These are phyloP conservation scores for Cylindrodendrum hubeiense DNA, from an alignment of 2,329 filamentous ascomycete genomes.

Conservation along the genomic window DNA sequence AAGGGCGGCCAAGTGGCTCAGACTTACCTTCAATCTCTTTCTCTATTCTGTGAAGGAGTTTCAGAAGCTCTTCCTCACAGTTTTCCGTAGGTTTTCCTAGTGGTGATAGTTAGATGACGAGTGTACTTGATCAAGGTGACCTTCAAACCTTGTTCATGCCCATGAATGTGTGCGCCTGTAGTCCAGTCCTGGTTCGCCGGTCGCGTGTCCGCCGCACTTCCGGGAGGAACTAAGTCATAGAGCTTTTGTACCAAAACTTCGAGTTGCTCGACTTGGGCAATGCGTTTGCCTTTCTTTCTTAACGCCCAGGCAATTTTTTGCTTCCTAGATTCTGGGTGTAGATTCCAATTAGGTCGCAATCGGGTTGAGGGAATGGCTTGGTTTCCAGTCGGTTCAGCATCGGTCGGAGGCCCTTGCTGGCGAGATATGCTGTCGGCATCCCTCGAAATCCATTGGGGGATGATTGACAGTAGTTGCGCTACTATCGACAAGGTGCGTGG, in stretches of 20 bases:
- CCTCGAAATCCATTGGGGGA: no score
- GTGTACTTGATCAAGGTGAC: no score
- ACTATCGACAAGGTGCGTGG: neutral
- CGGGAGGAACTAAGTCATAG: constrained; percentile 2
- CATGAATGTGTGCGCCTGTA: neutral
- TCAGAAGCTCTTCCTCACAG: neutral
- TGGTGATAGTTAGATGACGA: no score
- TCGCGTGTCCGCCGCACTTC: neutral
- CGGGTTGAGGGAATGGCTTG: neutral
- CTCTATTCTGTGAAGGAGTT: neutral
- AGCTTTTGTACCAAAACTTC: neutral
- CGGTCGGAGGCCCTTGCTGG: no score
- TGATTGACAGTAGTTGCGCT: no score
- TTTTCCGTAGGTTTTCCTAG: no score
- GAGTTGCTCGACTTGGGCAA: neutral
- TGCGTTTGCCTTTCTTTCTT: neutral
- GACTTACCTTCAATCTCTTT: neutral
- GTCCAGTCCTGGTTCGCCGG: neutral
- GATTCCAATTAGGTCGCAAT: no score
- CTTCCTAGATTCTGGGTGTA: neutral
- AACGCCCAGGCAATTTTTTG: neutral
- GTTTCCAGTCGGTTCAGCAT: no score
- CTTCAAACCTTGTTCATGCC: neutral
- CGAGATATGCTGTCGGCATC: no score
- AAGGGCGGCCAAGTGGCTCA: neutral